Percentiles rank a stretch among this genome's conserved stretches.
phyloP scores from a whole-genome alignment of 345 rosid genomes.

The Capsella bursapastoris region DNA sequence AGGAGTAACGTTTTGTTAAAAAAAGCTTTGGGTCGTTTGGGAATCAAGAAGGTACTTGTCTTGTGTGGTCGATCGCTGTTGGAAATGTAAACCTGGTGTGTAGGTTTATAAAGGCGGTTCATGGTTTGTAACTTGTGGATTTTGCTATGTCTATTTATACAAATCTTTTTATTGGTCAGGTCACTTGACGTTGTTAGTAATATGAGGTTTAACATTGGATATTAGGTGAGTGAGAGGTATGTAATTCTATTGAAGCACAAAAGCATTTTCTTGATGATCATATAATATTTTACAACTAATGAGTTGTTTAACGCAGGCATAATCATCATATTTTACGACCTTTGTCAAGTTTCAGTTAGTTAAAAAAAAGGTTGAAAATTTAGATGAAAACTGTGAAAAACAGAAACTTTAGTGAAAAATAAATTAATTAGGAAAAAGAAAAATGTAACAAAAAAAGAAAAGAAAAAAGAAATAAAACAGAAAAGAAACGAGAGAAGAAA shows the following conservation, averaged over 20 bases:
- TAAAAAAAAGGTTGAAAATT: too few species aligned
- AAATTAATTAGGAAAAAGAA: too few species aligned
- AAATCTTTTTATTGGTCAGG: constrained; percentile 23
- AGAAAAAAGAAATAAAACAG: constrained; percentile 11
- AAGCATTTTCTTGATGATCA: neutral
- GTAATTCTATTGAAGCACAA: neutral
- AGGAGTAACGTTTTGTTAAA: constrained; percentile 19
- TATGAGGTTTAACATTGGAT: constrained; percentile 28
- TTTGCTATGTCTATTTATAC: constrained; percentile 23
- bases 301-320: neutral
- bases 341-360: too few species aligned
- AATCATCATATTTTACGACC: neutral
- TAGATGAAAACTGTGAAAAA: too few species aligned
- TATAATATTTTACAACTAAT: too few species aligned
- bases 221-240: neutral
- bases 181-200: constrained; percentile 4
- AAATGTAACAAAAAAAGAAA: neutral
- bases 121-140: constrained; percentile 36
- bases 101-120: constrained; percentile 11
- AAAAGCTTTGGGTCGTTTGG: constrained; percentile 15
- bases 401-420: too few species aligned
- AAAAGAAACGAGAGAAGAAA: neutral
- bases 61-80: constrained; percentile 31
- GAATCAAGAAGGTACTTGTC: constrained; percentile 6
- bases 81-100: constrained; percentile 25